Evolutionary conservation across 73 alveolate species (phyloP), one percentile per base, ranked within the genome.

Genomic region (Paramecium pentaurelia): DNA sequence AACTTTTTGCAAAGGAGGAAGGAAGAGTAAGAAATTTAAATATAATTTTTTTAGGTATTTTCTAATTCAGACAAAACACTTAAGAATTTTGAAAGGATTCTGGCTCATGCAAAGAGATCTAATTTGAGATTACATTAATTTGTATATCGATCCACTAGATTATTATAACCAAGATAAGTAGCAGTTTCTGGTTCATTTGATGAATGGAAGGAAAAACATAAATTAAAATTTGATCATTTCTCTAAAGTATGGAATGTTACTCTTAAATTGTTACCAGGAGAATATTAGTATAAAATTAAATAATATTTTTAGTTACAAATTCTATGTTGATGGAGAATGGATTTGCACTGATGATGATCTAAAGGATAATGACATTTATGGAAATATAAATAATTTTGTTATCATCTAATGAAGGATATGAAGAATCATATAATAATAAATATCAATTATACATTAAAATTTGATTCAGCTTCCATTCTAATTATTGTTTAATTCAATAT

Each of bases 111-210:
- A 6, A 80, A 80, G 49, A 80, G 91, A 80, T 80, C 91, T 8
- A 80, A 80, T 47, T 27, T 80, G 37, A 25, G 47, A 18, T 80
- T 18, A 8, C 91, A 80, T 80, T 20, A 34, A 80, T 80, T 80
- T 36, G 34, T 18, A 8, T 80, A 80, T 80, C 49, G 91, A 49
- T 32, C 91, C 7, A 45, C 71, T 20, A 80, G 58, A 80, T 8
- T 80, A 20, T 44, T 44, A 32, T n/a, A 71, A 73, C 94, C 94
- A 45, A 89, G 88, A 89, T 14, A 70, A 45, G 99, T 97, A 49
- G 93, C 95, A 49, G 86, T 98, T 11, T 93, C 98, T 34, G 99
- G 99, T 14, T 93, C 99, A 27, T 97, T 98, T 93, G 99, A 98
- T 93, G 94, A 97, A 54, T 98, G 99, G 99, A 95, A 96, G 86